Evolutionary conservation across 257 asterid species (phyloP).

Genomic region (Nicotiana benthamiana): DNA sequence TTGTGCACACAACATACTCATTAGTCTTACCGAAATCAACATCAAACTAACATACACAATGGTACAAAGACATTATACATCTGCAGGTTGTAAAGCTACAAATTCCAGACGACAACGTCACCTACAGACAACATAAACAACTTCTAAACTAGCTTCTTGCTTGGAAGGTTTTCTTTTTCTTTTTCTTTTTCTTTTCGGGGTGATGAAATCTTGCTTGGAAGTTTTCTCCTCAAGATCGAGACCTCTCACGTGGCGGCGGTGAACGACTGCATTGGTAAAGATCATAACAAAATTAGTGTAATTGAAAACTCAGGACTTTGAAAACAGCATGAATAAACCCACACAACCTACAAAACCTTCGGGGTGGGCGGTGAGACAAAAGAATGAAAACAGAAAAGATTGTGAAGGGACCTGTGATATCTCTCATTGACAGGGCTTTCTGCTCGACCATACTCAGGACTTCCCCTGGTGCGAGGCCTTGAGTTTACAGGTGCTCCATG

Average conservation of each 20-base stretch:
- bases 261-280: constrained; percentile 42
- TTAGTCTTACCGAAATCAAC: neutral
- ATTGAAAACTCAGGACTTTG: neutral
- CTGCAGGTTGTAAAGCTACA: neutral
- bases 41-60: neutral
- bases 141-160: neutral
- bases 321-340: neutral
- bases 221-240: constrained; percentile 42
- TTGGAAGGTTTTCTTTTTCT: neutral
- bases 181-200: neutral
- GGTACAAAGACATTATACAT: neutral
- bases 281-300: neutral
- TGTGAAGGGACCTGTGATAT: constrained; percentile 39
- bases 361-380: neutral
- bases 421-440: constrained; percentile 52
- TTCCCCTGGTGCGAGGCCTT: constrained; percentile 44
- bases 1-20: neutral
- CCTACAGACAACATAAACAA: neutral
- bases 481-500: constrained; percentile 65
- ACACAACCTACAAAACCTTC: neutral
- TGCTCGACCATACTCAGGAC: constrained; percentile 54
- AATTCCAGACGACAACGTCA: neutral
- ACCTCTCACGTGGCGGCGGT: constrained; percentile 54
- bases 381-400: neutral
- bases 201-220: neutral